These are phyloP conservation scores for Ascobolus immersus DNA, from an alignment of 495 filamentous ascomycete genomes.

Conservation along the genomic window DNA sequence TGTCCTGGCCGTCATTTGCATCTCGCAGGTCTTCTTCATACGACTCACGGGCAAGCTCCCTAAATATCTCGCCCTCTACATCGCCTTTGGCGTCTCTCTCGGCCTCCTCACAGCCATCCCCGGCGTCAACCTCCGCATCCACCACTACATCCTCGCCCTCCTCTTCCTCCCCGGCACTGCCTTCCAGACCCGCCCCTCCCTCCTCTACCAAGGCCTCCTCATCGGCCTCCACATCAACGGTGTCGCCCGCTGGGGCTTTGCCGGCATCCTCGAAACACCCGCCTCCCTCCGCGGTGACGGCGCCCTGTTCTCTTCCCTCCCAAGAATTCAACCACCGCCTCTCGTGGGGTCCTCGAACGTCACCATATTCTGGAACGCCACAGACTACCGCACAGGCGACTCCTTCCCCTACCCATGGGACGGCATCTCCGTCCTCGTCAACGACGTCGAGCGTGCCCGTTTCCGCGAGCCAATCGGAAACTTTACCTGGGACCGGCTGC, in stretches of 20 bases:
- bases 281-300: slow-evolving; percentile 42
- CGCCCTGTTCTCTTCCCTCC: slow-evolving; percentile 42
- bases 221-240: slow-evolving; percentile 82
- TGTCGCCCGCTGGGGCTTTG: slow-evolving; percentile 80
- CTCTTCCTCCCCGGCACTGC: slow-evolving; percentile 64
- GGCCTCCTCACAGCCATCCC: slow-evolving; percentile 42
- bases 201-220: slow-evolving; percentile 70
- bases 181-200: slow-evolving; percentile 50
- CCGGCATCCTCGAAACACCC: slow-evolving; percentile 65
- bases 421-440: slow-evolving; percentile 69
- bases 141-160: slow-evolving; percentile 79
- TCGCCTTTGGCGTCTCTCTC: slow-evolving; percentile 28
- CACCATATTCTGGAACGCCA: slow-evolving; percentile 25
- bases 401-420: slow-evolving; percentile 23
- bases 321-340: slow-evolving; percentile 28
- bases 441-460: slow-evolving; percentile 71
- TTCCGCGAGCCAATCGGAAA: no score
- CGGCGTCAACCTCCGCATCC: slow-evolving; percentile 64
- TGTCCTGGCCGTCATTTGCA: slow-evolving; percentile 29
- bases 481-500: not conserved
- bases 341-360: slow-evolving; percentile 25
- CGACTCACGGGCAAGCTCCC: slow-evolving; percentile 45
- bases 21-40: slow-evolving; percentile 50
- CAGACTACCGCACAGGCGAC: no score
- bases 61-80: slow-evolving; percentile 47